phyloP scores from a whole-genome alignment of 2,329 filamentous ascomycete species.

The Tolypocladium nubicola region DNA sequence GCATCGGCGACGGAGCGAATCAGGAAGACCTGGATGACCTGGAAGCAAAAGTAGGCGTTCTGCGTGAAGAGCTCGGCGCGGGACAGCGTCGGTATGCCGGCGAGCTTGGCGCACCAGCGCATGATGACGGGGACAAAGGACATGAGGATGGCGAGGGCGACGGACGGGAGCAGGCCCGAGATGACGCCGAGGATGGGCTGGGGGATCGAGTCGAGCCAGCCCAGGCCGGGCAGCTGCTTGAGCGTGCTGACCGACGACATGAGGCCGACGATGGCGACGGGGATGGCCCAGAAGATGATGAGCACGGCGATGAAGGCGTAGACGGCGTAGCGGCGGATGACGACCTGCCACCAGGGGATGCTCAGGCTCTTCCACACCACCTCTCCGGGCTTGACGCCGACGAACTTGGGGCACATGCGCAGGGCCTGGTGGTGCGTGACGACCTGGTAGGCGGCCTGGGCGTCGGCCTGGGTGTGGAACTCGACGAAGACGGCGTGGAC shows the following conservation, averaged over 20 bases:
- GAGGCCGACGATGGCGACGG: conserved; percentile 68
- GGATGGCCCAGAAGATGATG: conserved; percentile 77
- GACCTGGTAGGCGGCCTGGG: conserved; percentile 76
- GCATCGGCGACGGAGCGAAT: conserved; percentile 74
- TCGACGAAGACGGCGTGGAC: conserved; percentile 83
- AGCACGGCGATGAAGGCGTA: conserved; percentile 57
- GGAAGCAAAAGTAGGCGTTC: conserved; percentile 85
- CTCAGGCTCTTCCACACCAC: conserved; percentile 76
- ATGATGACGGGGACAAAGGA: conserved; percentile 60
- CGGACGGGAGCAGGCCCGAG: conserved; percentile 69
- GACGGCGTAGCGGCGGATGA: conserved; percentile 56
- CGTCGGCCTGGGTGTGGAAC: conserved; percentile 71
- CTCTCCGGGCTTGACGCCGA: conserved; percentile 70
- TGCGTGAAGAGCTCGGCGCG: conserved; percentile 82
- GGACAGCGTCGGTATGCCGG: conserved; percentile 69
- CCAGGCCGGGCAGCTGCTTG: conserved; percentile 54
- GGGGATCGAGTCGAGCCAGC: conserved; percentile 66
- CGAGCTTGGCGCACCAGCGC: conserved; percentile 61
- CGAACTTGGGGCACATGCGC: conserved; percentile 76
- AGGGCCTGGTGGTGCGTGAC: conserved; percentile 71
- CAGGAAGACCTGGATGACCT: conserved; percentile 88
- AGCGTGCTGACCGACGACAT: conserved; percentile 77
- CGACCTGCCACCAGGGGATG: conserved; percentile 60
- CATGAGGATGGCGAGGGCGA: conserved; percentile 74
- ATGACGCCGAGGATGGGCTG: conserved; percentile 61